Percentiles rank a stretch among this genome's conserved stretches.
phyloP scores from a whole-genome alignment of 805 yeast genomes.

The Metschnikowia lachancei region DNA sequence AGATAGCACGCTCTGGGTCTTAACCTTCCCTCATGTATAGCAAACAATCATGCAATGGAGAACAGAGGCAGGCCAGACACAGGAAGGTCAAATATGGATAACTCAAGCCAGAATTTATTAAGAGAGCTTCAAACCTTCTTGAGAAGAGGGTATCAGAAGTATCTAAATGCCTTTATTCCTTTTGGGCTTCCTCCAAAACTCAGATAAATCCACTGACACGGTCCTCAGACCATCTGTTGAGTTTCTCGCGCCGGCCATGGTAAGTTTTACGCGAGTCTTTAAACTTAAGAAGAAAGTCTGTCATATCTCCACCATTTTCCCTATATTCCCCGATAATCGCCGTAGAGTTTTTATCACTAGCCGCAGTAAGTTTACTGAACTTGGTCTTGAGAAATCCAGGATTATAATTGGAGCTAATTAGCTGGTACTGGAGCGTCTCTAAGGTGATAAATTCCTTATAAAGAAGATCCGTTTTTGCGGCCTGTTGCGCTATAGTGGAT shows the following conservation, averaged over 20 bases:
- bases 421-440: conserved; percentile 40
- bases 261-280: conserved; percentile 27
- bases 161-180: background rate
- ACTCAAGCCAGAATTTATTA: too few relatives aligned
- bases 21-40: too few relatives aligned
- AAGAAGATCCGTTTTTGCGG: conserved; percentile 23
- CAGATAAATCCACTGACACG: conserved; percentile 41
- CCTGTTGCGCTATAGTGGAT: conserved; percentile 24
- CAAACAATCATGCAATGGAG: too few relatives aligned
- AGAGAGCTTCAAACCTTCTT: too few relatives aligned
- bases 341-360: conserved; percentile 7
- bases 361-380: conserved; percentile 9
- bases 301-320: conserved; percentile 15
- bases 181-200: background rate
- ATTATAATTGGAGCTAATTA: conserved; percentile 37
- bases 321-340: conserved; percentile 3
- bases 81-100: too few relatives aligned
- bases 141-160: too few relatives aligned
- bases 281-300: conserved; percentile 22
- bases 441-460: conserved; percentile 34
- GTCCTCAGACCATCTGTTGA: conserved; percentile 44
- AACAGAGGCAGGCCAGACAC: too few relatives aligned
- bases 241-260: conserved; percentile 37
- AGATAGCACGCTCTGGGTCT: too few relatives aligned
- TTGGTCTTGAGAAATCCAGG: conserved; percentile 22